Base-by-base conservation (phyloP, 768 basidiomycete species). In the Boletus bicolor region DNA sequence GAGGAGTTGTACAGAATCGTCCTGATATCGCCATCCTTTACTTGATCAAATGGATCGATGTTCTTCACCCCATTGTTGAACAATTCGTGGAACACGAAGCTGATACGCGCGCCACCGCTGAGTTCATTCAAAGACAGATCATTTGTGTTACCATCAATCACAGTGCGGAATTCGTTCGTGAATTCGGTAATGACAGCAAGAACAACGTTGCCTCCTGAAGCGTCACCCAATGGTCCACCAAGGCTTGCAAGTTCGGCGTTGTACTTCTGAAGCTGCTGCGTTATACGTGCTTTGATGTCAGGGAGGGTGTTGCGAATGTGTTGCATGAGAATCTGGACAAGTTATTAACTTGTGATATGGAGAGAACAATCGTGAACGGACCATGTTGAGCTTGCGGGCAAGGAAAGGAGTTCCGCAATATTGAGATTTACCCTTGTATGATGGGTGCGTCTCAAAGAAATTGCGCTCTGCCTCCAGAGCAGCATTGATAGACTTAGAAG, bases 121-220 rank as follows among this genome's bases (percentile, higher is more conserved):
- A 99, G 82, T 73, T 99, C 97, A 66, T 98, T 98, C 66, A 97
- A 69, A 1, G 91, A 89, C 36, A 98, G 76, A 69, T 99, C 97
- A 67, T 96, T 95, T 30, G 93, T 94, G 76, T 91, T 94, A 73
- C 97, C 97, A 69, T 99, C 97, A 62, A 99, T 97, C 38, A 91
- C 88, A 12, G 91, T 91, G 55, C 96, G 86, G 84, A 98, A 99
- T 68, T 98, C 97, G 39, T 88, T 82, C 57, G 92, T 94, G 75
- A 99, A 99, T 72, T 99, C 97, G 46, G 95, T 98, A 69, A 99
- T 98, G 61, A 97, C 93, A n/a, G 88, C 85, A 12, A 99, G 84
- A 35, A 99, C 94, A 42, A 99, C 82, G 70, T 91, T 94, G 59
- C 91, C 89, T 12, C 91, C 88, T 72, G 86, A 91, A 60, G 77